Evolutionary conservation across 768 basidiomycete species (phyloP), one percentile per base, ranked within the genome.

Genomic region (Tulasnella sp.): DNA sequence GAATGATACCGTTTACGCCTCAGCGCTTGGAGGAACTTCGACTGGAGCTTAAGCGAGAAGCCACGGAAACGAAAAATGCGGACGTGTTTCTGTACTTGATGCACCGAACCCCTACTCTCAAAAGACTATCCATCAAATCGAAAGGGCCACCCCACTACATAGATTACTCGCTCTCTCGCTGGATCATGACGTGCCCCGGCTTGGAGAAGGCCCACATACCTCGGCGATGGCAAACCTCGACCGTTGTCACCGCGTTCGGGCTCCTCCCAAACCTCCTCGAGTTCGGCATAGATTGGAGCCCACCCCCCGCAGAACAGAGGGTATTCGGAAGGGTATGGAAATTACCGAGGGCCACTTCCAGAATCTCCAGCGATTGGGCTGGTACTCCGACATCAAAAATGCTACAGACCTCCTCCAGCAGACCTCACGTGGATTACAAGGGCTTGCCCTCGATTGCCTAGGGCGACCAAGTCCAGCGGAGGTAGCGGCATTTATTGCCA

Each of bases 291-390:
- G 4, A 28, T 14, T 69, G 64, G 64, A 22, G 18, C 16, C 4
- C 0, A 0, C 6, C 16, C 2, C 31, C 34, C 14, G 31, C 0
- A 6, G 31, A 14, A 7, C 14, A 6, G 1, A 37, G 0, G 34
- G 31, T 0, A 16, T 0, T 37, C 34, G 18, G 34, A 31, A 4
- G n/a, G 5, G 6, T 0, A 34, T 18, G 16, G 28, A 3, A 69
- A 20, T 37, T 18, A 12, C 1, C 18, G 12, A 69, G 14, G 64
- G 64, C 34, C 31, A 34, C 6, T 69, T 69, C 64, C 34, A 5
- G 64, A 69, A 14, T 16, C 64, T 69, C 34, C 31, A 28, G 24
- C 22, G 60, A 18, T 14, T 64, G 60, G 60, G n/a, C 31, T 64
- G 60, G 60, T 64, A 6, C 60, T 64, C 60, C 6, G 11, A n/a